Conservation (phyloP, 2,329 filamentous ascomycete species). For the Colletotrichum musae region DNA sequence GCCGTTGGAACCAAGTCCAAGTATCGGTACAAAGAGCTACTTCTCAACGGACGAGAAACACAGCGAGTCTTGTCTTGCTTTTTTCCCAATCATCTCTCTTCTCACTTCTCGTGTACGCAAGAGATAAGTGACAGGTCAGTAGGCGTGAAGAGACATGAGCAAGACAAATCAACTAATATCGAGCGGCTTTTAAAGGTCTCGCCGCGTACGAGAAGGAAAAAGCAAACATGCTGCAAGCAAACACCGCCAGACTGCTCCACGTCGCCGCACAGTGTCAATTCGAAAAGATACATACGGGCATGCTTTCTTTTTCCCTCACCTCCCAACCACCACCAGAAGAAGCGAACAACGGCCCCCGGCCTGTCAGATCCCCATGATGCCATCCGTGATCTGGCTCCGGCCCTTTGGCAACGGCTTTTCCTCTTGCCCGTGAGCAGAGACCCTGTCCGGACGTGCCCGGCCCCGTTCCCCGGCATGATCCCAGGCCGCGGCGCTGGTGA, state of each 20-base stretch:
- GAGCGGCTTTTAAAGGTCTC: conserved; percentile 14
- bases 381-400: conserved; percentile 8
- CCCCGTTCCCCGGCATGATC: conserved; percentile 32
- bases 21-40: conserved; percentile 32
- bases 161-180: conserved; percentile 34
- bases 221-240: conserved; percentile 30
- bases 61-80: conserved; percentile 21
- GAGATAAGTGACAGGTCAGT: conserved; percentile 35
- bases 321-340: conserved; percentile 8
- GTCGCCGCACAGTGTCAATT: conserved; percentile 23
- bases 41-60: conserved; percentile 8
- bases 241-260: background rate
- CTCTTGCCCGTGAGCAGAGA: conserved; percentile 4
- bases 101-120: conserved; percentile 31
- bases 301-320: conserved; percentile 11
- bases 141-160: conserved; percentile 21
- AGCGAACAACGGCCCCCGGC: conserved; percentile 18
- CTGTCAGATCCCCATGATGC: conserved; percentile 32
- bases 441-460: conserved; percentile 33
- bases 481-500: conserved; percentile 12
- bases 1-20: background rate
- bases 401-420: conserved; percentile 26
- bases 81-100: conserved; percentile 3
- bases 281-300: conserved; percentile 21
- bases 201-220: conserved; percentile 19